Evolutionary conservation across 2,329 filamentous ascomycete species (phyloP), one percentile per base, ranked within the genome.

Genomic region (Tolypocladium cylindrosporum): DNA sequence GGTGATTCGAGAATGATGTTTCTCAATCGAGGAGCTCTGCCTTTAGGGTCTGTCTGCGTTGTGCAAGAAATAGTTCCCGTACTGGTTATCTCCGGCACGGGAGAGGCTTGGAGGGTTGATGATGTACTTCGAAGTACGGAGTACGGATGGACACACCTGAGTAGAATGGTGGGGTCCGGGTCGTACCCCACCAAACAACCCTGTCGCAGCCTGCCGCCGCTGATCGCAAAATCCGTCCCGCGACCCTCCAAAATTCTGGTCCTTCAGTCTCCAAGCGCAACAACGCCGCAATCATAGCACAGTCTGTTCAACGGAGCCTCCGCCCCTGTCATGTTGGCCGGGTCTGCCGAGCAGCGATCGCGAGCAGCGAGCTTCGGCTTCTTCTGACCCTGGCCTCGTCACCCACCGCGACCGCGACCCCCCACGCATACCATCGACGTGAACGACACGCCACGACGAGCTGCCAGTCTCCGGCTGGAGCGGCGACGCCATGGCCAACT

Each of bases 241-340:
- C 45, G 16, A 19, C 45, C 27, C 31, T 51, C 48, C 54, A 55
- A 42, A 55, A 54, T 42, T 54, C 31, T 54, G 53, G 37, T 19
- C 19, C 13, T 24, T 27, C 7, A 41, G 19, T 14, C 48, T 36
- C 31, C 36, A 41, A 40, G 9, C 37, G n/a, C 40, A 21, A 13
- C 45, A 21, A 37, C 16, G 11, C 37, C 40, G 37, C 45, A 11
- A 14, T 5, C 3, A 8, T 19, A 27, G 41, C 55, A 24, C 40
- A 21, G 48, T 27, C 48, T 36, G 48, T 37, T 11, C 19, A n/a
- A 36, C 10, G 19, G 48, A 36, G 31, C 34, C 6, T 21, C n/a
- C 1, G 48, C 48, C 34, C 31, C 57, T 59, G 57, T 55, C 59
- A 61, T 61, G 59, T 57, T 57, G 52, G 31, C n/a, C 55, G 57